These are phyloP conservation scores for Sanghuangporus weigelae DNA, from an alignment of 1,284 basidiomycete genomes.

Conservation along the genomic window DNA sequence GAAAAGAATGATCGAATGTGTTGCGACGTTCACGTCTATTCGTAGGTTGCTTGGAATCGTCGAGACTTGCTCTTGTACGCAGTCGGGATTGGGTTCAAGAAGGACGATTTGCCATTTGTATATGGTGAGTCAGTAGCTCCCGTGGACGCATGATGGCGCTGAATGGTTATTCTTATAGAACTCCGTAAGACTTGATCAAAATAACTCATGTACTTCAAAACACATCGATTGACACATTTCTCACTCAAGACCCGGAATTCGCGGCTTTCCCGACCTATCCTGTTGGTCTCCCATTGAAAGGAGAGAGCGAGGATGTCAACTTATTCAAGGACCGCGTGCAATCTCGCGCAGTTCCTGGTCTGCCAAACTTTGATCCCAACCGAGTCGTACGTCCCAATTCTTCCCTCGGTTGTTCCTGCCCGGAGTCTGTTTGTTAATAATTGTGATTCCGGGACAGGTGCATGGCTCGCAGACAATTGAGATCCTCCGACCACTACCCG, in stretches of 20 bases:
- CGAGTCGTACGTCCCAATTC: conserved; percentile 39
- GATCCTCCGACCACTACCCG: conserved; percentile 61
- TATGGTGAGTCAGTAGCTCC: conserved; percentile 43
- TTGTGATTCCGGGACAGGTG: conserved; percentile 37
- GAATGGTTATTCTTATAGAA: conserved; percentile 21
- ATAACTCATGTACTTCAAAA: too few relatives aligned
- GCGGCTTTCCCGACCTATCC: conserved; percentile 53
- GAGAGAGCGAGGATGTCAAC: conserved; percentile 57
- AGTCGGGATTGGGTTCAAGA: conserved; percentile 66
- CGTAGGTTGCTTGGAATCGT: conserved; percentile 66
- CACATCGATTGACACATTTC: neutral
- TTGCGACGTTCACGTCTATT: neutral
- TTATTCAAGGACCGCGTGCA: conserved; percentile 53
- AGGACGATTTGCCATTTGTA: conserved; percentile 51
- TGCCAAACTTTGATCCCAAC: conserved; percentile 63
- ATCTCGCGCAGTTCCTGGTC: conserved; percentile 44
- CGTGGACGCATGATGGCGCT: neutral
- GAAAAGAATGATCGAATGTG: neutral
- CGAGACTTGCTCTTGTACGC: conserved; percentile 66
- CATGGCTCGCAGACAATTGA: conserved; percentile 73
- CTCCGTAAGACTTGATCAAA: conserved; percentile 25
- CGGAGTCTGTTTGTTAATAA: neutral
- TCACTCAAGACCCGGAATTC: conserved; percentile 39
- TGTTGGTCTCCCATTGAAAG: conserved; percentile 52
- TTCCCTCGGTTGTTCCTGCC: neutral